Evolutionary conservation across 2,329 filamentous ascomycete species (phyloP), one percentile per base, ranked within the genome.

Genomic region (Colletotrichum viniferum): DNA sequence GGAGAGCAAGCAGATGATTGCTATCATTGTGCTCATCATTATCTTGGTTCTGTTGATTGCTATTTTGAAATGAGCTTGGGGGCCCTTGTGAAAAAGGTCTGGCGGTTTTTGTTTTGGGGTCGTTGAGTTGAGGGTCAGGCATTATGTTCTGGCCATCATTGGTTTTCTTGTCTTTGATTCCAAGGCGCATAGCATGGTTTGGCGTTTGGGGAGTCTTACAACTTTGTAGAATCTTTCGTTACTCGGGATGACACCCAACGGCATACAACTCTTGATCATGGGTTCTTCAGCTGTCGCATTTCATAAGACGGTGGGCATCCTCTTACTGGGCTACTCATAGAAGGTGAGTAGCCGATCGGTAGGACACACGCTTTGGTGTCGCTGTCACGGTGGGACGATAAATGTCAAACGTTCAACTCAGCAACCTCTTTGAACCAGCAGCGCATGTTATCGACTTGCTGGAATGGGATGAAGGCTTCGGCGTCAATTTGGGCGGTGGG

Each of bases 1-100:
- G 80, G 95, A 98, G 81, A 97, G 96, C 84, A 95, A 94, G 91
- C 96, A 96, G 86, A 92, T 97, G 92, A 93, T 92, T 72, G 90
- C 93, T 32, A 95, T 97, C 74, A 92, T 98, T 78, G 90, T 93
- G 21, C 86, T 98, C 82, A 97, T 98, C 79, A 90, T 97, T 66
- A 89, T 98, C 13, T 85, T 98, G 79, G 89, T 98, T 7, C 85
- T 98, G 80, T 84, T 98, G 80, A 97, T 98, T 85, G 91, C 94
- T 28, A 91, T 98, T 61, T 83, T 96, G 85, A 97, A 97, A 85
- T 96, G 85, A 43, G 67, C 8, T 18, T 92, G 70, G 92, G 92
- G 4, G 28, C 24, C 14, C 14, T 13, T 4, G 8, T 16, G 8
- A 34, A 24, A 21, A 18, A 14, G 30, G 63, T 24, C 36, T 64